phyloP scores from a whole-genome alignment of 345 rosid genomes.

The Salix suchowensis region DNA sequence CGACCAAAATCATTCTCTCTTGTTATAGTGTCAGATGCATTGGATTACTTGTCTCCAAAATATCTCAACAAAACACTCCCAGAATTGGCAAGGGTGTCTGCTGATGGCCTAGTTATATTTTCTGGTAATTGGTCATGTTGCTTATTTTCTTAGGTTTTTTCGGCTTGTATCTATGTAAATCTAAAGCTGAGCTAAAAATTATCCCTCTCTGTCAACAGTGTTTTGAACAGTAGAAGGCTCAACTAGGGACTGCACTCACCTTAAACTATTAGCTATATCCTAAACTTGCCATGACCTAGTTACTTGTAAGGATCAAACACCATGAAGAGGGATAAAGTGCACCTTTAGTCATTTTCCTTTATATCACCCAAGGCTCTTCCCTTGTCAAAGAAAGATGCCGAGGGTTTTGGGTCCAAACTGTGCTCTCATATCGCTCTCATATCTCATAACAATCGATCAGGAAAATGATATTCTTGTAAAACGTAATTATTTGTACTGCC shows the following conservation, averaged over 20 bases:
- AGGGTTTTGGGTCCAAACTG: background rate
- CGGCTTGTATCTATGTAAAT: background rate
- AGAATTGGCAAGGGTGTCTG: slow-evolving; percentile 81
- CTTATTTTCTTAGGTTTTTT: background rate
- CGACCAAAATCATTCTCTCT: slow-evolving; percentile 87
- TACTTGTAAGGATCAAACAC: background rate
- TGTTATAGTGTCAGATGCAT: slow-evolving; percentile 86
- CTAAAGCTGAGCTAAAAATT: background rate
- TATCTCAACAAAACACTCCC: slow-evolving; percentile 92
- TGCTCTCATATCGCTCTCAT: too few relatives aligned
- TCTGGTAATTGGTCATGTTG: slow-evolving; percentile 49
- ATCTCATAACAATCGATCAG: background rate
- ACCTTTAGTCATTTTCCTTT: background rate
- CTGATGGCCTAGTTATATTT: slow-evolving; percentile 69
- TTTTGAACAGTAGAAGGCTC: background rate
- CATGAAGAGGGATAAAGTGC: background rate
- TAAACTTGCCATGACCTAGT: background rate
- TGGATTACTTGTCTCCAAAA: slow-evolving; percentile 88
- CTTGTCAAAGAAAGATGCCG: background rate
- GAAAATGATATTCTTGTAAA: background rate
- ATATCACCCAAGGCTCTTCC: background rate
- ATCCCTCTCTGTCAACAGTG: background rate
- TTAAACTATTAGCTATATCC: background rate
- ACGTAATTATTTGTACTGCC: background rate
- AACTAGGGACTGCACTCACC: background rate